A percentile compares a stretch with the other conserved stretches of the same genome.
Conservation (phyloP, 2,329 filamentous ascomycete genomes). For the Dactylellina leptospora region DNA sequence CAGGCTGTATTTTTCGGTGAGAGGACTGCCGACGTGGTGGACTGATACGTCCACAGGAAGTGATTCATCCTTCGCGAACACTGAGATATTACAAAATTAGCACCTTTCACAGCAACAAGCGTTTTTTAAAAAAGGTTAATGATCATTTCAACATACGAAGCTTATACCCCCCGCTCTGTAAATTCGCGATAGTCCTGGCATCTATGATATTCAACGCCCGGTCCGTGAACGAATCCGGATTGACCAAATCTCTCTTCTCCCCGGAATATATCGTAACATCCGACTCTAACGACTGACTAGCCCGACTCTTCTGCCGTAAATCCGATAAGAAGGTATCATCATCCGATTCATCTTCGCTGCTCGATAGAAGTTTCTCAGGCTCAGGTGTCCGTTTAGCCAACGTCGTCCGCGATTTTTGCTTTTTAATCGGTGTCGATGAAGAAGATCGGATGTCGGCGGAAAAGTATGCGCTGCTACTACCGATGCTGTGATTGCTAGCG, state of each 20-base stretch:
- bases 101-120: neutral
- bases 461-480: conserved; percentile 32
- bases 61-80: conserved; percentile 64
- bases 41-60: conserved; percentile 70
- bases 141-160: conserved; percentile 53
- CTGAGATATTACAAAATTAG: conserved; percentile 28
- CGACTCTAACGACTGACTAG: conserved; percentile 56
- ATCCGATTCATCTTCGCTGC: conserved; percentile 58
- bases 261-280: conserved; percentile 62
- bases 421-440: conserved; percentile 51
- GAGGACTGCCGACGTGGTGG: conserved; percentile 81
- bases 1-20: conserved; percentile 78
- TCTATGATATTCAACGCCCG: conserved; percentile 65
- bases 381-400: conserved; percentile 48
- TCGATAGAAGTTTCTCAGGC: conserved; percentile 59
- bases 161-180: conserved; percentile 60
- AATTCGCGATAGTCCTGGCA: conserved; percentile 63
- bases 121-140: neutral
- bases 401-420: conserved; percentile 45
- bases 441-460: conserved; percentile 43
- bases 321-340: conserved; percentile 52
- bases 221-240: conserved; percentile 62
- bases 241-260: conserved; percentile 62
- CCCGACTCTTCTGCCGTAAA: conserved; percentile 49
- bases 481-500: conserved; percentile 7